phyloP scores from a whole-genome alignment of 2,329 filamentous ascomycete species.

The Clonostachys byssicola region DNA sequence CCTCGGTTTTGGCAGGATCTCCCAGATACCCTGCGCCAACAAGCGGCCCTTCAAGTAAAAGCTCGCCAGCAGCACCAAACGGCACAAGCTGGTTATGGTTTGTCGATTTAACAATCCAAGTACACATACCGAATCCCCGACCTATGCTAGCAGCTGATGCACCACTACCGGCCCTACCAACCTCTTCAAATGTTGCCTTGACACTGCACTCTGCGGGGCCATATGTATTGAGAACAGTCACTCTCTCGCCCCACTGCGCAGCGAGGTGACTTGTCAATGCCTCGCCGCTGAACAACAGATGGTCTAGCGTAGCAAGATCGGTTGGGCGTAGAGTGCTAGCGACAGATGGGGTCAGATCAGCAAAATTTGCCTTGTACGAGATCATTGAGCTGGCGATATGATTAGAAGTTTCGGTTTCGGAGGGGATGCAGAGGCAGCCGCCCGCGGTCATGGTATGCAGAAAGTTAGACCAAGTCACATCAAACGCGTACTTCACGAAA shows the following conservation, averaged over 20 bases:
- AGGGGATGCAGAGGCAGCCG: conserved; percentile 48
- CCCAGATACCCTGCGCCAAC: conserved; percentile 51
- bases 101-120: conserved; percentile 34
- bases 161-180: too few species aligned
- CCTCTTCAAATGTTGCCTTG: neutral
- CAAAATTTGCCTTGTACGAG: conserved; percentile 22
- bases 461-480: conserved; percentile 6
- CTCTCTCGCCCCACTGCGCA: conserved; percentile 6
- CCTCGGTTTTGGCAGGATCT: conserved; percentile 42
- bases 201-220: conserved; percentile 18
- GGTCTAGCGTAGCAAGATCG: neutral
- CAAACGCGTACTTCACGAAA: conserved; percentile 14
- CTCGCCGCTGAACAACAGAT: conserved; percentile 6
- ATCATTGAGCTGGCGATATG: conserved; percentile 35
- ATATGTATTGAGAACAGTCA: conserved; percentile 5
- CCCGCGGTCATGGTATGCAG: conserved; percentile 17
- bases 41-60: conserved; percentile 41
- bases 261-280: conserved; percentile 5
- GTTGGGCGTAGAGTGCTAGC: conserved; percentile 10
- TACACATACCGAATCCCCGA: conserved; percentile 2
- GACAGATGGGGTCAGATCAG: conserved; percentile 37
- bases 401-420: conserved; percentile 44
- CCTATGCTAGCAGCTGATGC: conserved; percentile 7
- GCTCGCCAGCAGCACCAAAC: conserved; percentile 34
- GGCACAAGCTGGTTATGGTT: conserved; percentile 29